Evolutionary conservation across 768 basidiomycete species (phyloP).

Genomic region (Kockovaella imperatae): DNA sequence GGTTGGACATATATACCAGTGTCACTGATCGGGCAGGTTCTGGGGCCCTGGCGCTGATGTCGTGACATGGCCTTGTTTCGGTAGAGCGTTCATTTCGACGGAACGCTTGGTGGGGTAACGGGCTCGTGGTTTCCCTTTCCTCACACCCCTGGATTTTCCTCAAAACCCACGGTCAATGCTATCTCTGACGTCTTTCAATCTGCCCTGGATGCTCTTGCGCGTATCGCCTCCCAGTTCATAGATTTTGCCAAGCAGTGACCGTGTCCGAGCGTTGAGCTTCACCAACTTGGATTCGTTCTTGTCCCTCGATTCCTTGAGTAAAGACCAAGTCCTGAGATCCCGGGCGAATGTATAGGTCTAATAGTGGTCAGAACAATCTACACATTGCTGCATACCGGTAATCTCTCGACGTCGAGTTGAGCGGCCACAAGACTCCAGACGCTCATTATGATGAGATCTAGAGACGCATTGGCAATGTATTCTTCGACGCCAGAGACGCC

Average conservation of each 20-base stretch:
- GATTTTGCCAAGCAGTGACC: slow-evolving; percentile 14
- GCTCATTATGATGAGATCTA: slow-evolving; percentile 72
- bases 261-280: slow-evolving; percentile 14
- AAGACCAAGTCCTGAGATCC: slow-evolving; percentile 60
- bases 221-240: slow-evolving; percentile 26
- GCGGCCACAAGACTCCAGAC: slow-evolving; percentile 66
- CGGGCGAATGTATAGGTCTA: slow-evolving; percentile 89
- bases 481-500: slow-evolving; percentile 74
- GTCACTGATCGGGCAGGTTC: too few species aligned
- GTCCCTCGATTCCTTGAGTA: slow-evolving; percentile 48
- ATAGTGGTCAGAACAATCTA: neutral
- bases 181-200: slow-evolving; percentile 23
- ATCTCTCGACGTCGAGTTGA: slow-evolving; percentile 52
- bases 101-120: too few species aligned
- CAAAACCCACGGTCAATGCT: slow-evolving; percentile 11
- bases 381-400: slow-evolving; percentile 54
- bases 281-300: slow-evolving; percentile 30
- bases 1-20: too few species aligned
- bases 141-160: too few species aligned
- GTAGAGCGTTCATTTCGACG: too few species aligned
- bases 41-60: too few species aligned
- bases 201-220: slow-evolving; percentile 25
- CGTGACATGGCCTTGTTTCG: too few species aligned
- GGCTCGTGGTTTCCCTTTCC: too few species aligned
- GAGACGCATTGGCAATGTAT: slow-evolving; percentile 84